Evolutionary conservation across 768 basidiomycete species (phyloP).

Genomic region (Dictyophora rubrovolvata): DNA sequence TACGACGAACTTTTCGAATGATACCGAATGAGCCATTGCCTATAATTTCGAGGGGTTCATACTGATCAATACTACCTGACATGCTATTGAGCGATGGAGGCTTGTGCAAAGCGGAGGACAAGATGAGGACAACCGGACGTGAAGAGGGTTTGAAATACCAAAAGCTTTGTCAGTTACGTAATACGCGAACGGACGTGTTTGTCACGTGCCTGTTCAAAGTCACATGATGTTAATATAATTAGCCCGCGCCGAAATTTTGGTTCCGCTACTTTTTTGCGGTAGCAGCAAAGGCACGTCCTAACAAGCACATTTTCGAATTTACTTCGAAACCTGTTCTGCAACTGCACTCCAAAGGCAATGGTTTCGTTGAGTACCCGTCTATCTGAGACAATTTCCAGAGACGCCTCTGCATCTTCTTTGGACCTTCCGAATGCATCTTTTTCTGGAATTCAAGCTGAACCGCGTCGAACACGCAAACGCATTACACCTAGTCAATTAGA

Average conservation of each 20-base stretch:
- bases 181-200: neutral
- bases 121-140: neutral
- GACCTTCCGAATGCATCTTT: constrained; percentile 23
- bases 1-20: constrained; percentile 86
- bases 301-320: neutral
- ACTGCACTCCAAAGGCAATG: neutral
- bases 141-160: neutral
- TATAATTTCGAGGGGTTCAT: constrained; percentile 83
- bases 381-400: constrained; percentile 31
- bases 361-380: neutral
- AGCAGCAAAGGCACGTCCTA: neutral
- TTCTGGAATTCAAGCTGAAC: constrained; percentile 20
- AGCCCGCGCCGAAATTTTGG: neutral
- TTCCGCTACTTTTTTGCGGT: neutral
- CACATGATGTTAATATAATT: neutral
- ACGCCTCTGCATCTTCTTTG: constrained; percentile 46
- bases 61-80: constrained; percentile 48
- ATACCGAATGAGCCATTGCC: constrained; percentile 98
- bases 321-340: neutral
- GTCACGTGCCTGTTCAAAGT: constrained; percentile 4
- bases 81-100: neutral
- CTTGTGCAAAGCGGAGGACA: neutral
- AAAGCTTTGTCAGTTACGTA: neutral
- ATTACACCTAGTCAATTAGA: constrained; percentile 60
- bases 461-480: constrained; percentile 56